Evolutionary conservation across 352 stramenopile species (phyloP).

Genomic region (Phytophthora hybrid): DNA sequence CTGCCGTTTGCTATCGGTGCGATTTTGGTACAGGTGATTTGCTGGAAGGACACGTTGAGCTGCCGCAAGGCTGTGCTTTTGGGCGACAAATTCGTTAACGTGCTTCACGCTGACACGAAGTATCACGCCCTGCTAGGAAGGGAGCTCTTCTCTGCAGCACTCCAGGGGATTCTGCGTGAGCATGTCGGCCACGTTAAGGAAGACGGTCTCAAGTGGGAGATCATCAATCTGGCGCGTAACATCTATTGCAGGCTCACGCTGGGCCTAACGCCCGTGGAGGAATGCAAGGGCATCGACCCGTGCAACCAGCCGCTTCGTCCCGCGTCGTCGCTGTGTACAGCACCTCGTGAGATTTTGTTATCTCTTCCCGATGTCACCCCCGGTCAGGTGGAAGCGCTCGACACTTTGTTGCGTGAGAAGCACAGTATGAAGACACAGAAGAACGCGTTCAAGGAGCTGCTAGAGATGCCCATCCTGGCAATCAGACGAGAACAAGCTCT

Average conservation of each 20-base stretch:
- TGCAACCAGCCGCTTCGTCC: slow-evolving; percentile 73
- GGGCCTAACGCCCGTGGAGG: slow-evolving; percentile 71
- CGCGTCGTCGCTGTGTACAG: slow-evolving; percentile 47
- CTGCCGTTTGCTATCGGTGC: slow-evolving; percentile 61
- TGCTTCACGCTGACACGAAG: slow-evolving; percentile 47
- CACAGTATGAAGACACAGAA: slow-evolving; percentile 87
- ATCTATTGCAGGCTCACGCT: slow-evolving; percentile 81
- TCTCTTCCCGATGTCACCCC: slow-evolving; percentile 62
- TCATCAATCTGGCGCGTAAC: slow-evolving; percentile 87
- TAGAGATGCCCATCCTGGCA: slow-evolving; percentile 73
- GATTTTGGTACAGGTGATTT: slow-evolving; percentile 67
- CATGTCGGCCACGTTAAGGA: slow-evolving; percentile 76
- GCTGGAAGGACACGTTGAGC: slow-evolving; percentile 80
- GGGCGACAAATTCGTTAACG: slow-evolving; percentile 73
- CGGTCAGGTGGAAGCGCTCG: slow-evolving; percentile 53
- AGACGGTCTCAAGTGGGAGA: slow-evolving; percentile 84
- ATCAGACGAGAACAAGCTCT: slow-evolving; percentile 50
- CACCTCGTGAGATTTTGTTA: slow-evolving; percentile 65
- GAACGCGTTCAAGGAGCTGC: slow-evolving; percentile 82
- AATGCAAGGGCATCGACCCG: slow-evolving; percentile 86
- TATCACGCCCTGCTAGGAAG: slow-evolving; percentile 60
- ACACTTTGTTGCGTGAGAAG: slow-evolving; percentile 69
- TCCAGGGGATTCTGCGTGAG: slow-evolving; percentile 67
- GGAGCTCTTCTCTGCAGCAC: slow-evolving; percentile 67
- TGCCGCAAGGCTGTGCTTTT: slow-evolving; percentile 69